These are phyloP conservation scores for Neopestalotiopsis sp. DNA, from an alignment of 2,329 filamentous ascomycete genomes.

Conservation along the genomic window DNA sequence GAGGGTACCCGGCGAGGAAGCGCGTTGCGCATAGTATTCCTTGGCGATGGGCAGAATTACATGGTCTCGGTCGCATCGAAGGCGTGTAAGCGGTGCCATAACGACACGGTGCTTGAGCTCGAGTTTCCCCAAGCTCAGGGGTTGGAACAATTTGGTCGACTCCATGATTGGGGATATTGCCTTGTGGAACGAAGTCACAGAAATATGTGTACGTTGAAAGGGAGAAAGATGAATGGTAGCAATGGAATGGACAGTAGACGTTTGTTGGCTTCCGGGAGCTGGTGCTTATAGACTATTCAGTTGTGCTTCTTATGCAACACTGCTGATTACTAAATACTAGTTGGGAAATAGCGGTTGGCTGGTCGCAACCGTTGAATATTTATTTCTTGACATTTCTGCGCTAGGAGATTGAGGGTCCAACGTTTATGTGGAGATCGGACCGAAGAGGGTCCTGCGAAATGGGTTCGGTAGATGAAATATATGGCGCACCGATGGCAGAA, in stretches of 20 bases:
- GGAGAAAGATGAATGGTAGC: neutral
- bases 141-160: conserved; percentile 43
- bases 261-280: neutral
- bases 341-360: neutral
- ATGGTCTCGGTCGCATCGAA: conserved; percentile 48
- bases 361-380: conserved; percentile 2
- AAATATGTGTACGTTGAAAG: neutral
- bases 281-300: neutral
- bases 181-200: neutral
- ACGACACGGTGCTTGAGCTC: conserved; percentile 56
- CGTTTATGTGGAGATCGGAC: conserved; percentile 2
- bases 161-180: conserved; percentile 3
- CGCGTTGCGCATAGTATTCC: conserved; percentile 50
- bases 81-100: conserved; percentile 57
- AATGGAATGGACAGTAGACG: neutral
- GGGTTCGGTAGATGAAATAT: neutral
- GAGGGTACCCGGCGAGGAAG: conserved; percentile 47
- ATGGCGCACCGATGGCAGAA: neutral
- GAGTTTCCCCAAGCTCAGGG: conserved; percentile 49
- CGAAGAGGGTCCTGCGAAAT: neutral
- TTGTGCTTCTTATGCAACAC: neutral
- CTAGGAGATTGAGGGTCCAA: neutral
- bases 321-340: neutral
- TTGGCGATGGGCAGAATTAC: conserved; percentile 39
- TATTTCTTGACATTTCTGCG: neutral